Conservation (phyloP, 139 green algal genomes). For the Auxenochlorella pyrenoidosa region DNA sequence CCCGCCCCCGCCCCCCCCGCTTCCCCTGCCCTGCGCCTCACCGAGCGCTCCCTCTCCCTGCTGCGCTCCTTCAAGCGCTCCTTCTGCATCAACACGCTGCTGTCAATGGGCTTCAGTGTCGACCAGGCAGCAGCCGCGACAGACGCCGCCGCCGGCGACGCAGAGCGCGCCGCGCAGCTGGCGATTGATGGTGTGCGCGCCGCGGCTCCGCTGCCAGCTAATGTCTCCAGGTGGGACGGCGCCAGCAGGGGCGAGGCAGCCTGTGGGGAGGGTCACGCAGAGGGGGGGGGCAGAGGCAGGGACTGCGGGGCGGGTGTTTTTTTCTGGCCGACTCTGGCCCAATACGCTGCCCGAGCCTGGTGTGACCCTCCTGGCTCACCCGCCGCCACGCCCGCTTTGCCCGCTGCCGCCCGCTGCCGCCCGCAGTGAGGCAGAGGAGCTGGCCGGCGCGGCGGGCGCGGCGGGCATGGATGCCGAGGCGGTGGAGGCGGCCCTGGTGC, state of each 20-base stretch:
- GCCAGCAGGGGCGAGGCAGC: background rate
- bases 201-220: background rate
- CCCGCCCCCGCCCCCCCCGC: background rate
- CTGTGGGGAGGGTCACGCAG: background rate
- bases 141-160: background rate
- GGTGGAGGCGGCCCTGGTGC: conserved; percentile 2
- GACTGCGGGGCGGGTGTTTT: no score
- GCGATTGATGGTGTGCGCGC: background rate
- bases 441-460: background rate
- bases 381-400: no score
- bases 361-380: no score
- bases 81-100: background rate
- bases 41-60: background rate
- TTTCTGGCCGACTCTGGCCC: background rate
- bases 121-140: background rate
- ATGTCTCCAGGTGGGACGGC: background rate
- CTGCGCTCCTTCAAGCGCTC: conserved; percentile 9
- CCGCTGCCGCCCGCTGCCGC: no score
- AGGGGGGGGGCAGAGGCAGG: no score
- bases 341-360: background rate
- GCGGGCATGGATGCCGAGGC: background rate
- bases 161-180: background rate
- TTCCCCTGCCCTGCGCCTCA: background rate
- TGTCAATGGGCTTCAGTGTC: background rate
- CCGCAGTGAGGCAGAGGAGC: background rate